A percentile compares a stretch with the other conserved stretches of the same genome.
These are phyloP conservation scores for Hypoxylon lenormandii DNA, from an alignment of 495 filamentous ascomycete species.

Conservation along the genomic window DNA sequence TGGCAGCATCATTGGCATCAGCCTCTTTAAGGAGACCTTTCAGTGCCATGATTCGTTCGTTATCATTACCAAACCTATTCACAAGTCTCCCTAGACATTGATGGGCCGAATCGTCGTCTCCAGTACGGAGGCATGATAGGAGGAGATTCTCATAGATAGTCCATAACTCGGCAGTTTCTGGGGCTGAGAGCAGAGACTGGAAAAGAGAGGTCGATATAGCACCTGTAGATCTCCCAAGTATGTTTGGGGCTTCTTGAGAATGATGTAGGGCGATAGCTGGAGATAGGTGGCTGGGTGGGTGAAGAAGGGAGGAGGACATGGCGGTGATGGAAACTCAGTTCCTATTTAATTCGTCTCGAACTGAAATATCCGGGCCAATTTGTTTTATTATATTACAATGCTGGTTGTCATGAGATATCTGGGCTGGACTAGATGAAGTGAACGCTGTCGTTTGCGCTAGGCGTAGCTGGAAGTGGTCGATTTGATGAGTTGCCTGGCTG, in stretches of 20 bases:
- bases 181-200: slow-evolving; percentile 64
- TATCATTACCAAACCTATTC: slow-evolving; percentile 80
- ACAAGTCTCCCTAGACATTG: slow-evolving; percentile 78
- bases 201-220: slow-evolving; percentile 64
- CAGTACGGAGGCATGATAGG: slow-evolving; percentile 83
- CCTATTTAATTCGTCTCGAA: not conserved
- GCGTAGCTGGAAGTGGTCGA: not conserved
- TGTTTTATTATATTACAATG: too few species aligned
- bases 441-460: too few species aligned
- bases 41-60: slow-evolving; percentile 85
- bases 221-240: slow-evolving; percentile 68
- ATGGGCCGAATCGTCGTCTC: slow-evolving; percentile 81
- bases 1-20: slow-evolving; percentile 70
- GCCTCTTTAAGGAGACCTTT: slow-evolving; percentile 88
- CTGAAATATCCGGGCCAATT: too few species aligned
- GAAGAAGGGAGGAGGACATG: slow-evolving; percentile 65
- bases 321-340: slow-evolving; percentile 4
- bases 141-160: slow-evolving; percentile 84
- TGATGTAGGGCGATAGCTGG: slow-evolving; percentile 70
- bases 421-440: too few species aligned
- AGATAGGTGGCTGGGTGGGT: slow-evolving; percentile 62
- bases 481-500: not conserved
- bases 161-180: slow-evolving; percentile 83
- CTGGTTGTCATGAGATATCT: not conserved
- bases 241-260: slow-evolving; percentile 79